A percentile compares a stretch with the other conserved stretches of the same genome.
Conservation (phyloP, 2,329 filamentous ascomycete genomes). For the Aspergillus flavus region DNA sequence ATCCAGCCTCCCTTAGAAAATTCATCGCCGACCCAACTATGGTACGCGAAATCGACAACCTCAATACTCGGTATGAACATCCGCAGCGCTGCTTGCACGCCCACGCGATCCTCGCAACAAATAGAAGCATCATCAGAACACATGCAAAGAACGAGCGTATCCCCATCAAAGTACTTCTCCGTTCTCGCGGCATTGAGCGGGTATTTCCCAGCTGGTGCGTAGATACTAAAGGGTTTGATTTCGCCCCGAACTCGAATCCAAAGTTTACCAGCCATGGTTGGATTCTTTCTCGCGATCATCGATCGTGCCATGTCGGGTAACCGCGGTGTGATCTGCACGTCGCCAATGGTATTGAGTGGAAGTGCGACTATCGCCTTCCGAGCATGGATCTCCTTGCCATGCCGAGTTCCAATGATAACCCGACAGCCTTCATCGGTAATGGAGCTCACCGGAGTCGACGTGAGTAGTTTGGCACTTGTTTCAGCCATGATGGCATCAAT, state of each 20-base stretch:
- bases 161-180: conserved; percentile 16
- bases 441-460: background rate
- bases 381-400: conserved; percentile 4
- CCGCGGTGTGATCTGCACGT: conserved; percentile 8
- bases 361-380: conserved; percentile 2
- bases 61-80: conserved; percentile 10
- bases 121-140: conserved; percentile 16
- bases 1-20: conserved; percentile 20
- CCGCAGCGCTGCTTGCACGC: conserved; percentile 7
- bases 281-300: conserved; percentile 17
- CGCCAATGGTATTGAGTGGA: conserved; percentile 9
- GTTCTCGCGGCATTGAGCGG: conserved; percentile 17
- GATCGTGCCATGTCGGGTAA: conserved; percentile 1
- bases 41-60: conserved; percentile 16
- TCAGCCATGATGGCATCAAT: conserved; percentile 7
- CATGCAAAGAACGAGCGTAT: conserved; percentile 19
- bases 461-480: conserved; percentile 3
- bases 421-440: background rate
- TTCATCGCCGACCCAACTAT: conserved; percentile 18
- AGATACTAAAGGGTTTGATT: conserved; percentile 13
- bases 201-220: conserved; percentile 13
- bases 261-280: conserved; percentile 14
- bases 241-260: conserved; percentile 17
- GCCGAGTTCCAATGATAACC: conserved; percentile 9
- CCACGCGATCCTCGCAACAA: conserved; percentile 4